Conservation (phyloP, 2,329 filamentous ascomycete species). For the Ceratocystis diversiconidia region DNA sequence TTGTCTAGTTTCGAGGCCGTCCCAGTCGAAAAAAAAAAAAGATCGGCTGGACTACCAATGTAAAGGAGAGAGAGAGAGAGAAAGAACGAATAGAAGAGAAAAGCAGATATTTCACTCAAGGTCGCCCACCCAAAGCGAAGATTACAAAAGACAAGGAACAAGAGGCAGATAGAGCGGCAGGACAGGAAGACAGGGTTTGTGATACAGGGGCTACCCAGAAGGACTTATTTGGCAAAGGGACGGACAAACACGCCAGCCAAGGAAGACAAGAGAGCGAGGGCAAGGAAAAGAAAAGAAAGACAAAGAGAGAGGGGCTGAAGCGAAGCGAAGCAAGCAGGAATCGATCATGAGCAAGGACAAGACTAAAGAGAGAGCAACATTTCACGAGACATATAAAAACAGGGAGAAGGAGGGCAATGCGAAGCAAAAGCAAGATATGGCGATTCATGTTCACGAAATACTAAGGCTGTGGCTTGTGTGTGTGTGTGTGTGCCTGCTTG, state of each 20-base stretch:
- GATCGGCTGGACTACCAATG: conserved; percentile 1
- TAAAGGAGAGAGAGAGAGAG: not conserved
- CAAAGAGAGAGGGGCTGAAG: not conserved
- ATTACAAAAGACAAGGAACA: not conserved
- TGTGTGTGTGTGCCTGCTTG: too few relatives aligned
- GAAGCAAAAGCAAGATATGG: not conserved
- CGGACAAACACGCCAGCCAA: not conserved
- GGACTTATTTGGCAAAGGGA: too few relatives aligned
- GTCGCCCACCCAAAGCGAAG: not conserved
- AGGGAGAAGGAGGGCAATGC: not conserved
- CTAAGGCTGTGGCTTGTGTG: not conserved
- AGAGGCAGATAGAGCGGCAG: not conserved
- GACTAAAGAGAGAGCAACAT: not conserved
- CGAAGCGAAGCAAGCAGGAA: not conserved
- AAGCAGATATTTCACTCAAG: conserved; percentile 1
- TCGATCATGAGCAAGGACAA: not conserved
- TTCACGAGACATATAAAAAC: not conserved
- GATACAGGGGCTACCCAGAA: not conserved
- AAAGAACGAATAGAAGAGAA: not conserved
- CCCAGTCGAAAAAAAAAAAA: conserved; percentile 3
- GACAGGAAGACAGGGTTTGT: not conserved
- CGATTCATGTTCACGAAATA: not conserved
- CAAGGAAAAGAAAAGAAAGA: not conserved
- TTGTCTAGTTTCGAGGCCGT: not conserved
- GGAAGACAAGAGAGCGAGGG: not conserved